These are phyloP conservation scores for Abortiporus biennis DNA, from an alignment of 1,284 basidiomycete species.

Conservation along the genomic window DNA sequence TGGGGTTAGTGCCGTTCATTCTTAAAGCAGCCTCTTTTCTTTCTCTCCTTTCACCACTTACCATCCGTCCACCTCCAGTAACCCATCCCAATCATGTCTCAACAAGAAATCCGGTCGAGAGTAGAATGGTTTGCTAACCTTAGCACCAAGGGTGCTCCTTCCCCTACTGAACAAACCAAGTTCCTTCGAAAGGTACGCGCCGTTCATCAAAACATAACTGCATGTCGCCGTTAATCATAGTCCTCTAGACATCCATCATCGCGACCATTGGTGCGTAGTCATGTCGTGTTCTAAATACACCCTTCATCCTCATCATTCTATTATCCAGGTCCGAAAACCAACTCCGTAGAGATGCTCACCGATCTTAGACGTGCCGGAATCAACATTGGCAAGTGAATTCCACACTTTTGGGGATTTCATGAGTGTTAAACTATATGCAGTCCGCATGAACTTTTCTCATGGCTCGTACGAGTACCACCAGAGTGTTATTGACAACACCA, in stretches of 20 bases:
- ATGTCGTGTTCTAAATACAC: background rate
- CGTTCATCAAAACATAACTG: conserved; percentile 10
- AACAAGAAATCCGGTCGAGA: conserved; percentile 63
- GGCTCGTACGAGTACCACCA: conserved; percentile 96
- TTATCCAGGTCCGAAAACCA: conserved; percentile 80
- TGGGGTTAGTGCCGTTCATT: conserved; percentile 1
- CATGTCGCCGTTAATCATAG: background rate
- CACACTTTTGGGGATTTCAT: conserved; percentile 1
- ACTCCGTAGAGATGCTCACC: conserved; percentile 79
- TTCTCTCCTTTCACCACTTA: background rate
- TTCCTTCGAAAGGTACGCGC: conserved; percentile 79
- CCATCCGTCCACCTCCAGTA: conserved; percentile 3
- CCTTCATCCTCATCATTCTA: conserved; percentile 11
- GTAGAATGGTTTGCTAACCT: conserved; percentile 88
- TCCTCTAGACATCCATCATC: conserved; percentile 83
- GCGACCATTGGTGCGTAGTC: conserved; percentile 79
- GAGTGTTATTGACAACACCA: conserved; percentile 94
- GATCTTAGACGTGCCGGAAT: conserved; percentile 85
- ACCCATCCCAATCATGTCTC: conserved; percentile 16
- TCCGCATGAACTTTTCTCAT: conserved; percentile 99
- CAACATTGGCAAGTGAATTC: conserved; percentile 77
- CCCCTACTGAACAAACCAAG: conserved; percentile 74
- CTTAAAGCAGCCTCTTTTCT: conserved; percentile 1
- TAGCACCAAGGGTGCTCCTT: conserved; percentile 62
- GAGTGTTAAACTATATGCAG: conserved; percentile 34